A percentile compares a stretch with the other conserved stretches of the same genome.
Evolutionary conservation across 345 rosid species (phyloP).

Genomic region (Aquilaria malaccensis): DNA sequence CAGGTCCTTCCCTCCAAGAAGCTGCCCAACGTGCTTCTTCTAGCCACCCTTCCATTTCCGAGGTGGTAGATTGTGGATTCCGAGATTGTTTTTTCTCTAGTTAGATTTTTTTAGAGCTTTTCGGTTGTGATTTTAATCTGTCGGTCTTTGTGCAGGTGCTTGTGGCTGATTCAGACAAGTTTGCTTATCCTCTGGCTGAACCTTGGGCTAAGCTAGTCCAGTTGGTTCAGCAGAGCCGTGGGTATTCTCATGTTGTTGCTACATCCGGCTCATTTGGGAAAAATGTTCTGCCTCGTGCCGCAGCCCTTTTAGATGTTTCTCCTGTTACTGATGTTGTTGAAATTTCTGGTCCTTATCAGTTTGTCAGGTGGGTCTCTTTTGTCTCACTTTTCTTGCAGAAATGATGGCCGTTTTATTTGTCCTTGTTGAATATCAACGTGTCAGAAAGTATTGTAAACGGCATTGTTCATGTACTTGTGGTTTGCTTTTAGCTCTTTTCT

Average conservation of each 20-base stretch:
- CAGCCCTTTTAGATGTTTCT: slow-evolving; percentile 89
- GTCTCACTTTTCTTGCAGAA: no score
- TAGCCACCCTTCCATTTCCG: slow-evolving; percentile 68
- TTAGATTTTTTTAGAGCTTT: background rate
- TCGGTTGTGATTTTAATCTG: slow-evolving; percentile 6
- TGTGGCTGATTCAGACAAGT: slow-evolving; percentile 79
- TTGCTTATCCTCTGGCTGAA: slow-evolving; percentile 67
- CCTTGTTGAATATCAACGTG: no score
- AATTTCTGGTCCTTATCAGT: slow-evolving; percentile 50
- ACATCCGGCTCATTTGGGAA: slow-evolving; percentile 89
- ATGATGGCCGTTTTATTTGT: no score
- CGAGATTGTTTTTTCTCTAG: background rate
- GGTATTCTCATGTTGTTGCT: slow-evolving; percentile 70
- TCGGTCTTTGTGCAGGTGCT: slow-evolving; percentile 45
- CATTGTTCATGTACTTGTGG: no score
- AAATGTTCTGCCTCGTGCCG: slow-evolving; percentile 79
- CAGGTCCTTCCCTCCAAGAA: slow-evolving; percentile 63
- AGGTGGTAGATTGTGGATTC: slow-evolving; percentile 26
- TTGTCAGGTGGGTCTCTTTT: slow-evolving; percentile 49
- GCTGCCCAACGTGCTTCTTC: slow-evolving; percentile 76
- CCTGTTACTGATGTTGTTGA: slow-evolving; percentile 85
- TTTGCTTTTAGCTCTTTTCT: no score
- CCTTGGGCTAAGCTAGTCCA: slow-evolving; percentile 86
- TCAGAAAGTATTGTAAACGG: no score
- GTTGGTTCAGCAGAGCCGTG: slow-evolving; percentile 54